Evolutionary conservation across 2,329 filamentous ascomycete species (phyloP).

Genomic region (Apiospora aurea): DNA sequence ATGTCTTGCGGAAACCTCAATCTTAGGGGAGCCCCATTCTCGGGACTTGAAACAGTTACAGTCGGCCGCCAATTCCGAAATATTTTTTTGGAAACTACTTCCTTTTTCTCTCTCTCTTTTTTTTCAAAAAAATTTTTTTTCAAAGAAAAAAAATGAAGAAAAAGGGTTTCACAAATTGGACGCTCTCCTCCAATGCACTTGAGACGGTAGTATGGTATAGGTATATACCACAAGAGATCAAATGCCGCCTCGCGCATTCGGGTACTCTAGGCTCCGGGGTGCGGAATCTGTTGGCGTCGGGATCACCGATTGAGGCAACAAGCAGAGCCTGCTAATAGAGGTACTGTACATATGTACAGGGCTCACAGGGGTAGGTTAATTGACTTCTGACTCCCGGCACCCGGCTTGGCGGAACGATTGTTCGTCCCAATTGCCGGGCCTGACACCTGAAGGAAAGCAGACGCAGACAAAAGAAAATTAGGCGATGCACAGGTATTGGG

Average conservation of each 20-base stretch:
- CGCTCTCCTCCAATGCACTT: background rate
- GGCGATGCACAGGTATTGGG: background rate
- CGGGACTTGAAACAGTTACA: background rate
- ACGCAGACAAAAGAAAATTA: background rate
- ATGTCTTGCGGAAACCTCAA: background rate
- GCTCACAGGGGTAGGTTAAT: too few relatives aligned
- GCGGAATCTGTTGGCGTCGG: background rate
- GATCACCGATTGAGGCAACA: background rate
- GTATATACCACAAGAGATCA: background rate
- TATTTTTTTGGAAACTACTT: too few relatives aligned
- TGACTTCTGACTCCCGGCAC: background rate
- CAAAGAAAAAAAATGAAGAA: too few relatives aligned
- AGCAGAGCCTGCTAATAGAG: background rate
- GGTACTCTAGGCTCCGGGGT: background rate
- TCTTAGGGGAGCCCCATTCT: background rate
- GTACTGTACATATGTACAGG: background rate
- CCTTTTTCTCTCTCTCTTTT: too few relatives aligned
- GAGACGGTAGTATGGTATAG: background rate
- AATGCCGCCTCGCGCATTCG: background rate
- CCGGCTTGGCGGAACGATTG: background rate
- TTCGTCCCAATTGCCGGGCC: constrained; percentile 10
- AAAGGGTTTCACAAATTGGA: too few relatives aligned
- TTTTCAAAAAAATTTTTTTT: too few relatives aligned
- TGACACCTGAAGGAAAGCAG: background rate
- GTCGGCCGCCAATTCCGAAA: too few relatives aligned